phyloP scores from a whole-genome alignment of 108 stramenopile genomes.

The Skeletonema potamos region DNA sequence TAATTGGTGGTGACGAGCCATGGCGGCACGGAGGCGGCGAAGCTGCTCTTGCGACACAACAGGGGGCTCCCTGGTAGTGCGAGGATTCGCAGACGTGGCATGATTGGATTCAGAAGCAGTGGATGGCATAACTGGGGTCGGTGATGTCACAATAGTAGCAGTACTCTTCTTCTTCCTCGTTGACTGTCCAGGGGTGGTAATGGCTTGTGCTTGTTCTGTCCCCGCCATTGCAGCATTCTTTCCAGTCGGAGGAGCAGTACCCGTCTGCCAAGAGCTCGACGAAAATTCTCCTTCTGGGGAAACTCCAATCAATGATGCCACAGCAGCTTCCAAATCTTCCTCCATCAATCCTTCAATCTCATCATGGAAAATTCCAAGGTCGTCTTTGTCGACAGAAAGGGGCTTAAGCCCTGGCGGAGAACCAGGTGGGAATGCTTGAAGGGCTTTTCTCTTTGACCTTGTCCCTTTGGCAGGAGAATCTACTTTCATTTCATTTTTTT shows the following conservation, averaged over 20 bases:
- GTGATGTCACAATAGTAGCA: slow-evolving; percentile 40
- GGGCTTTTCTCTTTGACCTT: background rate
- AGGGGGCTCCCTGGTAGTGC: slow-evolving; percentile 3
- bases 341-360: slow-evolving; percentile 78
- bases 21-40: slow-evolving; percentile 48
- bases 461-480: background rate
- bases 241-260: background rate
- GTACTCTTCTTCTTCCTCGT: slow-evolving; percentile 49
- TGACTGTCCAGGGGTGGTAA: slow-evolving; percentile 38
- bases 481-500: background rate
- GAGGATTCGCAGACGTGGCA: slow-evolving; percentile 36
- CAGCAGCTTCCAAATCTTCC: slow-evolving; percentile 86
- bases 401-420: background rate
- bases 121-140: slow-evolving; percentile 8
- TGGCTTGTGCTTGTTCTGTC: slow-evolving; percentile 34
- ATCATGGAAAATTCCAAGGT: slow-evolving; percentile 40
- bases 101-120: slow-evolving; percentile 9
- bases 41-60: slow-evolving; percentile 58
- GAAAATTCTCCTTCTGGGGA: background rate
- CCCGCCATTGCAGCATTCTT: slow-evolving; percentile 25
- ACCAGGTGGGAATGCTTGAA: background rate
- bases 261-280: slow-evolving; percentile 1
- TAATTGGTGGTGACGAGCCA: slow-evolving; percentile 78
- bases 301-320: slow-evolving; percentile 51
- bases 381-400: slow-evolving; percentile 5